Conservation (phyloP, 2,329 filamentous ascomycete species). For the Trichoderma brevicompactum region DNA sequence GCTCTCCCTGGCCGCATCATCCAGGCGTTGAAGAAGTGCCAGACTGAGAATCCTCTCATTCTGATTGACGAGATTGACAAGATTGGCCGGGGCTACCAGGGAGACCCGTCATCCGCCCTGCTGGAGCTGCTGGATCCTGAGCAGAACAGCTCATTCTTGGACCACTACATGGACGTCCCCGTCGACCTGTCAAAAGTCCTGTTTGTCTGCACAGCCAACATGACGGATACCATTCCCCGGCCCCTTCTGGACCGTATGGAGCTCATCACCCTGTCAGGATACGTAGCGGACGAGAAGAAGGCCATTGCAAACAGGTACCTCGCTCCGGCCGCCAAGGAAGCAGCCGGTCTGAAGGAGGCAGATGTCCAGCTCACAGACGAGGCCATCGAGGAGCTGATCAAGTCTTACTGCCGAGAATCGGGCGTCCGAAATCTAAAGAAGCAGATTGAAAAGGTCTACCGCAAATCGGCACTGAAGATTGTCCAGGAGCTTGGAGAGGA, state of each 20-base stretch:
- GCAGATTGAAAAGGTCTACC: conserved; percentile 98
- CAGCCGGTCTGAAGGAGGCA: conserved; percentile 86
- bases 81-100: conserved; percentile 94
- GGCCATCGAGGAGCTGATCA: conserved; percentile 95
- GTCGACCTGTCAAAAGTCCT: conserved; percentile 97
- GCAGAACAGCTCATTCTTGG: conserved; percentile 95
- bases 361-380: conserved; percentile 85
- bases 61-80: conserved; percentile 98
- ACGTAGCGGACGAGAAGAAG: conserved; percentile 98
- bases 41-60: conserved; percentile 96
- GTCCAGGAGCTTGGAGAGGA: conserved; percentile 92
- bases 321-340: conserved; percentile 89
- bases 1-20: conserved; percentile 95
- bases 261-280: conserved; percentile 92
- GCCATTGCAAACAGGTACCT: conserved; percentile 94
- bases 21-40: conserved; percentile 97
- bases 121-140: conserved; percentile 94
- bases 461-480: conserved; percentile 96
- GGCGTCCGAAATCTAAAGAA: conserved; percentile 98
- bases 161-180: conserved; percentile 98
- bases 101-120: conserved; percentile 91
- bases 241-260: conserved; percentile 97
- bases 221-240: conserved; percentile 96
- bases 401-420: conserved; percentile 96
- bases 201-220: conserved; percentile 98